Conservation (phyloP, 139 green algal species). For the Chlamydomonas sp. region DNA sequence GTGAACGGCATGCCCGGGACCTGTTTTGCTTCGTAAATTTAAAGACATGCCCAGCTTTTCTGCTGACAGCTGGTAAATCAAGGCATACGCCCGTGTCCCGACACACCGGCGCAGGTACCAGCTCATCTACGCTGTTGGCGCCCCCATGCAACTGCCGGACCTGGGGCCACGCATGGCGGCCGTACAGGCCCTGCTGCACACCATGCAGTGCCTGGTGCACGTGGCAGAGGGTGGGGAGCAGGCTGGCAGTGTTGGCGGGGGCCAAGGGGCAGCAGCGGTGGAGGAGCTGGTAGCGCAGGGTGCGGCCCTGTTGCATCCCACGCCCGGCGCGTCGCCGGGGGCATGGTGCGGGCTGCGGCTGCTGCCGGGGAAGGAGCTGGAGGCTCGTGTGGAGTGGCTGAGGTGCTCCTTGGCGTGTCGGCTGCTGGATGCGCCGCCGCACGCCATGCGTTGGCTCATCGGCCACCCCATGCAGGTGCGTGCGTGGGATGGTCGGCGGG, state of each 20-base stretch:
- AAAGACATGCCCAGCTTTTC: too few species aligned
- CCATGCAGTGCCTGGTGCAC: conserved; percentile 1
- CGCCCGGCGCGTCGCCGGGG: background rate
- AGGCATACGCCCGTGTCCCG: too few species aligned
- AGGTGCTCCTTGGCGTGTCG: conserved; percentile 17
- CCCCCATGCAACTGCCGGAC: conserved; percentile 9
- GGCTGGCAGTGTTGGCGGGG: background rate
- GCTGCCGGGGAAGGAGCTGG: conserved; percentile 49
- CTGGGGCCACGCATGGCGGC: conserved; percentile 24
- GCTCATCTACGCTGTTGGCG: conserved; percentile 65
- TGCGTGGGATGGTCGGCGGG: conserved; percentile 37
- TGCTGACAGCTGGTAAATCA: background rate
- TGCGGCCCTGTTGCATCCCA: background rate
- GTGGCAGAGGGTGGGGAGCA: background rate
- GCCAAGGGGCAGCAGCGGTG: background rate
- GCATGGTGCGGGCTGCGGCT: conserved; percentile 52
- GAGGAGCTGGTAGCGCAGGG: background rate
- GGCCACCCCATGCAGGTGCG: background rate
- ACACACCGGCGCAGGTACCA: conserved; percentile 37
- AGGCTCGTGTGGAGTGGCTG: conserved; percentile 12
- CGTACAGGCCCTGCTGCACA: conserved; percentile 51
- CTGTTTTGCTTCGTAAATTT: too few species aligned
- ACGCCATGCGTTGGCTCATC: conserved; percentile 54
- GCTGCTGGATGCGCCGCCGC: conserved; percentile 42
- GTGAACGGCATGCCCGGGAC: too few species aligned